These are phyloP conservation scores for Ascochyta rabiei DNA, from an alignment of 2,329 filamentous ascomycete species.

Conservation along the genomic window DNA sequence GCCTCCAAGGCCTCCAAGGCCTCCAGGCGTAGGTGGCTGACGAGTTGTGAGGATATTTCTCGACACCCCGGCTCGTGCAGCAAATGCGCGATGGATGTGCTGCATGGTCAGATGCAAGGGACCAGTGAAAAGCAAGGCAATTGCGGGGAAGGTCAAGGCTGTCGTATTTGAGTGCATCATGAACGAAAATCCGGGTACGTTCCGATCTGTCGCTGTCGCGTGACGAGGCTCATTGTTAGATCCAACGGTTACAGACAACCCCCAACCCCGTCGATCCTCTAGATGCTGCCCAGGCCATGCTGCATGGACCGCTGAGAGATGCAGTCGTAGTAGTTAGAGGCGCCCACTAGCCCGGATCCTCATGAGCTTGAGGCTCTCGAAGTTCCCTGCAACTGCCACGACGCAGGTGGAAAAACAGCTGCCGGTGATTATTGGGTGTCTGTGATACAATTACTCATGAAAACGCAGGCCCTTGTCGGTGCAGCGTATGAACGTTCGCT, in stretches of 20 bases:
- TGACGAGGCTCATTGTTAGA: conserved; percentile 22
- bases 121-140: conserved; percentile 38
- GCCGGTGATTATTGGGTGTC: conserved; percentile 18
- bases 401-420: conserved; percentile 1
- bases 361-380: conserved; percentile 29
- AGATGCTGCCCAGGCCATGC: background rate
- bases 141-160: conserved; percentile 47
- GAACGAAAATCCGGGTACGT: conserved; percentile 28
- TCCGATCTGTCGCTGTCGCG: conserved; percentile 26
- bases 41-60: conserved; percentile 28
- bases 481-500: conserved; percentile 24
- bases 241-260: conserved; percentile 20
- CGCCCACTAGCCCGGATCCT: background rate
- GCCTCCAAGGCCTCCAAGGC: conserved; percentile 32
- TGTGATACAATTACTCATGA: conserved; percentile 45
- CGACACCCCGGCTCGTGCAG: conserved; percentile 37
- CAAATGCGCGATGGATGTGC: conserved; percentile 35
- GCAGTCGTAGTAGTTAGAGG: background rate
- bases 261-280: conserved; percentile 19
- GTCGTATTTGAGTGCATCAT: conserved; percentile 21
- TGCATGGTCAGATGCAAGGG: conserved; percentile 51
- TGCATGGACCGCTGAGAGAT: background rate
- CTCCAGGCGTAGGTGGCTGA: conserved; percentile 38
- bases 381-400: background rate
- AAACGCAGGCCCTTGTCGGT: conserved; percentile 25